phyloP scores from a whole-genome alignment of 1,284 basidiomycete species.

The Thelephora terrestris region DNA sequence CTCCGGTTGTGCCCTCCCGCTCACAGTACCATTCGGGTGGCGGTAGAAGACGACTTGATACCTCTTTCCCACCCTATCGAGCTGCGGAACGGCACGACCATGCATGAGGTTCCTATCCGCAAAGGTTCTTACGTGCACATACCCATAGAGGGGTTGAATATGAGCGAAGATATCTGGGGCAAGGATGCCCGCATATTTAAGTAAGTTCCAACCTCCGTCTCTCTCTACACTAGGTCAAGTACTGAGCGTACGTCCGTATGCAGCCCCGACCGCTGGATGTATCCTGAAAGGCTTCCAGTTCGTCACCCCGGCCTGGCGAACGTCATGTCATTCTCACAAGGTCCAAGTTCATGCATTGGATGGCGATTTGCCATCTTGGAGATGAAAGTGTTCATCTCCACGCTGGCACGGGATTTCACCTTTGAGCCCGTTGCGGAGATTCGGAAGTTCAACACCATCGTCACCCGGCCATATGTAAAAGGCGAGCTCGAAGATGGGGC shows the following conservation, averaged over 20 bases:
- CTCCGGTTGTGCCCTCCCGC: constrained; percentile 60
- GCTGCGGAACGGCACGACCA: constrained; percentile 31
- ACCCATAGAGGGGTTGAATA: constrained; percentile 43
- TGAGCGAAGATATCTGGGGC: constrained; percentile 42
- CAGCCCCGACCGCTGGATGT: constrained; percentile 42
- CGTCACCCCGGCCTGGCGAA: constrained; percentile 36
- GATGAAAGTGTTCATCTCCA: constrained; percentile 39
- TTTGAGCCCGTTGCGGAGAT: constrained; percentile 34
- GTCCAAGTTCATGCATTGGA: constrained; percentile 39
- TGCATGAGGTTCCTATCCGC: constrained; percentile 28
- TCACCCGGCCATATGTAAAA: constrained; percentile 36
- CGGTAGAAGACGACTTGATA: constrained; percentile 44
- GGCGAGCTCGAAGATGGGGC: constrained; percentile 27
- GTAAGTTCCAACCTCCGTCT: constrained; percentile 22
- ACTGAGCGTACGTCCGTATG: constrained; percentile 5
- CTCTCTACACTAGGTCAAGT: constrained; percentile 1
- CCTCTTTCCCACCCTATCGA: constrained; percentile 42
- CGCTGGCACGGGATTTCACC: constrained; percentile 31
- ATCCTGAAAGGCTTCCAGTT: constrained; percentile 25
- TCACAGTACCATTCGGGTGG: constrained; percentile 52
- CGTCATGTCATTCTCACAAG: constrained; percentile 44
- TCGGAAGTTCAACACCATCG: constrained; percentile 33
- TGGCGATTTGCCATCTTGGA: constrained; percentile 35
- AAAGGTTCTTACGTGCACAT: constrained; percentile 46
- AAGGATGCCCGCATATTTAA: constrained; percentile 38